Evolutionary conservation across 2,329 filamentous ascomycete genomes (phyloP).

Genomic region (Macrophomina tecta): DNA sequence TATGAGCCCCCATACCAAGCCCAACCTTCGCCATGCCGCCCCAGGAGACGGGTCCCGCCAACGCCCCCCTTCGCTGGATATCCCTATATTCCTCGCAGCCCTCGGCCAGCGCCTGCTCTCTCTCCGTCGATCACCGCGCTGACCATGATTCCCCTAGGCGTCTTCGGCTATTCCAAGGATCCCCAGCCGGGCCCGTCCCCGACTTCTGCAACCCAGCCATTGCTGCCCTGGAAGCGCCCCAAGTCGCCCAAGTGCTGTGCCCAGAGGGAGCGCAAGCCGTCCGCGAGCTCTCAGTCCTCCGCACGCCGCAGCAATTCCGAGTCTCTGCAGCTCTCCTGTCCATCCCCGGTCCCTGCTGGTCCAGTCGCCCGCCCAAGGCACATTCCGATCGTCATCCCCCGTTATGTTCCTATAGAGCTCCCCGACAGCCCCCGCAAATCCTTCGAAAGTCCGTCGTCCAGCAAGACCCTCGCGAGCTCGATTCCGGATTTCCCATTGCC

Average conservation of each 20-base stretch:
- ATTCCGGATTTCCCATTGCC: slow-evolving; percentile 38
- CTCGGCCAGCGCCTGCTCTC: slow-evolving; percentile 13
- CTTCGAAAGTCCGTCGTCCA: slow-evolving; percentile 39
- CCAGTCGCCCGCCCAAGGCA: slow-evolving; percentile 46
- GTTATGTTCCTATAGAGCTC: slow-evolving; percentile 48
- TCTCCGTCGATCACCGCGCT: slow-evolving; percentile 34
- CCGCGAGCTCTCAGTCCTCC: slow-evolving; percentile 36
- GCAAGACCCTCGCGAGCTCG: slow-evolving; percentile 40
- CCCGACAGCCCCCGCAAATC: slow-evolving; percentile 45
- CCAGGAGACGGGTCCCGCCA: slow-evolving; percentile 11
- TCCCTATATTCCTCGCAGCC: slow-evolving; percentile 24
- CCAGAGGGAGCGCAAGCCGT: slow-evolving; percentile 35
- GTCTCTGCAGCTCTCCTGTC: slow-evolving; percentile 27
- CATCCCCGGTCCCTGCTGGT: slow-evolving; percentile 33
- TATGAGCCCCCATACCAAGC: slow-evolving; percentile 30
- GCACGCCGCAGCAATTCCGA: slow-evolving; percentile 6
- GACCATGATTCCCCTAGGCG: slow-evolving; percentile 49
- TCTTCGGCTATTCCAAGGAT: slow-evolving; percentile 42
- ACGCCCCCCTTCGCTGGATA: slow-evolving; percentile 24
- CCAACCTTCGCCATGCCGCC: slow-evolving; percentile 5
- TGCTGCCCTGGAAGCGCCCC: slow-evolving; percentile 42
- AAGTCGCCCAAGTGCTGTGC: slow-evolving; percentile 37
- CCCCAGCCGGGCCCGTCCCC: slow-evolving; percentile 7
- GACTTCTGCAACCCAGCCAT: slow-evolving; percentile 25
- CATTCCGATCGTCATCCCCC: slow-evolving; percentile 52